phyloP scores from a whole-genome alignment of 2,329 filamentous ascomycete species.

The Blastomyces silverae region DNA sequence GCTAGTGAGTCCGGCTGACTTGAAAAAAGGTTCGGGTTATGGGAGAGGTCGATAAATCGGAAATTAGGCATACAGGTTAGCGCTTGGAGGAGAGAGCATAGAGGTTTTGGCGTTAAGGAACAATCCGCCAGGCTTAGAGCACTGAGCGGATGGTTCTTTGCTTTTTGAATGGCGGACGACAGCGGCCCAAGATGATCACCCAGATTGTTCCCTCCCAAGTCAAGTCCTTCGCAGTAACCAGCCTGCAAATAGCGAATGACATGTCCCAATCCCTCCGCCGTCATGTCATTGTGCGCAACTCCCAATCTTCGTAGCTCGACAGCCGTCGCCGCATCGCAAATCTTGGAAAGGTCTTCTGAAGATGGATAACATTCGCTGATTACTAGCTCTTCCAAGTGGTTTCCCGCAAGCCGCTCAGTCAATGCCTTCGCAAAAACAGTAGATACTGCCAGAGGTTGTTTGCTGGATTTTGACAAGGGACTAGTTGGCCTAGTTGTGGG shows the following conservation, averaged over 20 bases:
- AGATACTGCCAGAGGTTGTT: constrained; percentile 47
- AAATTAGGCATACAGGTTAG: constrained; percentile 64
- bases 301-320: constrained; percentile 73
- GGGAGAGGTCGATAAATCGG: constrained; percentile 84
- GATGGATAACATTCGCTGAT: constrained; percentile 71
- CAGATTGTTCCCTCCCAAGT: constrained; percentile 78
- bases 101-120: constrained; percentile 63
- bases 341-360: constrained; percentile 61
- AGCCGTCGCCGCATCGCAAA: constrained; percentile 76
- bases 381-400: constrained; percentile 72
- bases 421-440: constrained; percentile 68
- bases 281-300: constrained; percentile 73
- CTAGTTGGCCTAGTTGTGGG: constrained; percentile 25
- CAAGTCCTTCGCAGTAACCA: constrained; percentile 76
- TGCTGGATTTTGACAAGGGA: constrained; percentile 20
- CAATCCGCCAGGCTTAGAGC: constrained; percentile 82
- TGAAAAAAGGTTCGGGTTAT: constrained; percentile 75
- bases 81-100: constrained; percentile 68
- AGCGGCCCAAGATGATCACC: constrained; percentile 45
- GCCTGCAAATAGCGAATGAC: constrained; percentile 68
- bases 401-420: constrained; percentile 66
- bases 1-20: constrained; percentile 65
- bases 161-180: constrained; percentile 35
- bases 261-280: constrained; percentile 65
- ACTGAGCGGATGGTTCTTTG: constrained; percentile 55